phyloP scores from a whole-genome alignment of 768 basidiomycete genomes.

The Termitomyces sp. region DNA sequence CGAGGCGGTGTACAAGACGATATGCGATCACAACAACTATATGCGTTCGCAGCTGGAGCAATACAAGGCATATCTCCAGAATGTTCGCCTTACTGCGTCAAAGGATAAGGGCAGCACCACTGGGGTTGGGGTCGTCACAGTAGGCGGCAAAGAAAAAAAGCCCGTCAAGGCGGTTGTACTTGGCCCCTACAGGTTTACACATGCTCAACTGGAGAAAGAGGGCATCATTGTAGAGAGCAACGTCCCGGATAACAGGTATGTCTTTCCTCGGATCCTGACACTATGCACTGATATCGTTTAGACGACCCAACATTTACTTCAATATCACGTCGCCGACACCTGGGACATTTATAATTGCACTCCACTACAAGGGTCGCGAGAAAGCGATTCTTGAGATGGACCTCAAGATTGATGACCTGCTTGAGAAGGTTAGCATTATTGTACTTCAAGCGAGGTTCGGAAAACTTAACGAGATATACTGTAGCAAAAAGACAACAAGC shows the following conservation, averaged over 20 bases:
- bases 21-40: slow-evolving; percentile 98
- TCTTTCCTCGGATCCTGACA: background rate
- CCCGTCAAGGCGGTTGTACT: slow-evolving; percentile 78
- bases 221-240: slow-evolving; percentile 99
- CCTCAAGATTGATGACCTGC: slow-evolving; percentile 94
- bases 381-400: slow-evolving; percentile 99
- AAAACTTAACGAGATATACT: background rate
- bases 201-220: slow-evolving; percentile 97
- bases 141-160: slow-evolving; percentile 98
- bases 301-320: slow-evolving; percentile 98
- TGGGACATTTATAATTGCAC: slow-evolving; percentile 97
- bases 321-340: slow-evolving; percentile 97
- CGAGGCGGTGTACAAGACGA: slow-evolving; percentile 98
- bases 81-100: slow-evolving; percentile 85
- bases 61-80: slow-evolving; percentile 99
- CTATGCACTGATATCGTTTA: slow-evolving; percentile 24
- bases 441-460: background rate
- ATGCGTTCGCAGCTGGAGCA: slow-evolving; percentile 94
- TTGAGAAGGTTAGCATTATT: slow-evolving; percentile 79
- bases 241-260: slow-evolving; percentile 95
- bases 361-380: slow-evolving; percentile 98
- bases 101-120: slow-evolving; percentile 87
- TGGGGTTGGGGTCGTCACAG: slow-evolving; percentile 91
- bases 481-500: slow-evolving; percentile 99
- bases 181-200: slow-evolving; percentile 96